phyloP scores from a whole-genome alignment of 2,329 filamentous ascomycete genomes.

The Aspergillus brunneoviolaceus region DNA sequence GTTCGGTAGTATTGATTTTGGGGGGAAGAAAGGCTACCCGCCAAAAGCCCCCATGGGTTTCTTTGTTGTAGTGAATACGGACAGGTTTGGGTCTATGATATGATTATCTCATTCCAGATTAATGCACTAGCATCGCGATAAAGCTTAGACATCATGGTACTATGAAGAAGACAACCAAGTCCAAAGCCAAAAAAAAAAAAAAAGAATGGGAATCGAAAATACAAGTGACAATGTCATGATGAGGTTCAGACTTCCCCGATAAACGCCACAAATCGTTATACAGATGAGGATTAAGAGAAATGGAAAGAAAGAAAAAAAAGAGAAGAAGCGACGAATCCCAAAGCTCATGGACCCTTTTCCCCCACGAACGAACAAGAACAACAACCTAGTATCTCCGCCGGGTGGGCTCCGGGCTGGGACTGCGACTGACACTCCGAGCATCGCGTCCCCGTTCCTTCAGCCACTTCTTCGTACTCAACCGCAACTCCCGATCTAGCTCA shows the following conservation, averaged over 20 bases:
- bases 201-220: slow-evolving; percentile 2
- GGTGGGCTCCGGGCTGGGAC: slow-evolving; percentile 81
- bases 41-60: neutral
- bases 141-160: slow-evolving; percentile 32
- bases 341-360: neutral
- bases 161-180: slow-evolving; percentile 17
- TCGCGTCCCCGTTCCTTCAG: slow-evolving; percentile 80
- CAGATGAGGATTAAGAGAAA: neutral
- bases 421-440: slow-evolving; percentile 75
- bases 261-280: neutral
- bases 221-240: neutral
- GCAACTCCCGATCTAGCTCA: slow-evolving; percentile 84
- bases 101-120: neutral
- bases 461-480: slow-evolving; percentile 94
- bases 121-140: slow-evolving; percentile 10
- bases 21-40: neutral
- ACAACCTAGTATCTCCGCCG: slow-evolving; percentile 64
- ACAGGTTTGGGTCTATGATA: neutral
- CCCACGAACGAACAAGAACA: neutral
- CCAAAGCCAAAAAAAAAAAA: slow-evolving; percentile 11
- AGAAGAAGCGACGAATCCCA: neutral
- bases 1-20: neutral
- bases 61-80: neutral
- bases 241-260: neutral
- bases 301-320: neutral